phyloP scores from a whole-genome alignment of 805 yeast genomes.

The Tanozyma kutaoensis region DNA sequence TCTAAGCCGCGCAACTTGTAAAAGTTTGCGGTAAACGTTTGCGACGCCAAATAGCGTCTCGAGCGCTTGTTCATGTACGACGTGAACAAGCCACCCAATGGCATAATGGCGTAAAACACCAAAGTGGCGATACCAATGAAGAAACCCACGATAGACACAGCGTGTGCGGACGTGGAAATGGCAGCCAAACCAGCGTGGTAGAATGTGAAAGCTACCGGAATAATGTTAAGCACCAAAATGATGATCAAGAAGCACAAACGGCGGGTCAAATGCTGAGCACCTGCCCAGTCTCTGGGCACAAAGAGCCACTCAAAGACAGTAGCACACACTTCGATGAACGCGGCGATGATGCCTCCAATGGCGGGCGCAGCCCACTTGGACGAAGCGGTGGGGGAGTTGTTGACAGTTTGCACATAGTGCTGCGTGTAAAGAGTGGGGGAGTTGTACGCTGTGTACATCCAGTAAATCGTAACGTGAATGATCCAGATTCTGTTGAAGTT shows the following conservation, averaged over 20 bases:
- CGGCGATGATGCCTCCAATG: conserved; percentile 83
- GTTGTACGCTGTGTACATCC: conserved; percentile 93
- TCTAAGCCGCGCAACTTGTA: conserved; percentile 73
- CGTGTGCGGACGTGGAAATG: conserved; percentile 59
- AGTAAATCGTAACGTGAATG: conserved; percentile 75
- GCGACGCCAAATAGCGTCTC: conserved; percentile 84
- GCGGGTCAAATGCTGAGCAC: conserved; percentile 92
- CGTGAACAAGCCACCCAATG: conserved; percentile 91
- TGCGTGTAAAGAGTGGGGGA: conserved; percentile 85
- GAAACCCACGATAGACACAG: conserved; percentile 77
- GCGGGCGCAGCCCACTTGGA: conserved; percentile 90
- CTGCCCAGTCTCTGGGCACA: conserved; percentile 98
- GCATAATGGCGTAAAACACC: conserved; percentile 85
- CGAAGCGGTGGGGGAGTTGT: conserved; percentile 82
- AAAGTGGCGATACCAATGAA: conserved; percentile 78
- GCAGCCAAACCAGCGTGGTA: conserved; percentile 61
- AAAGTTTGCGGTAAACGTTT: conserved; percentile 90
- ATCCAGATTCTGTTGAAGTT: conserved; percentile 98
- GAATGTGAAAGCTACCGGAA: conserved; percentile 77
- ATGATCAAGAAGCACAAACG: conserved; percentile 64
- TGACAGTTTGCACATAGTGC: conserved; percentile 68
- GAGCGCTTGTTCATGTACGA: conserved; percentile 79
- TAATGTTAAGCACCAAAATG: conserved; percentile 61
- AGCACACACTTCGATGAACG: conserved; percentile 70
- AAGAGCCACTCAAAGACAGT: conserved; percentile 89